Evolutionary conservation across 1,139 yeast species (phyloP).

Genomic region (Blastobotrys elegans): DNA sequence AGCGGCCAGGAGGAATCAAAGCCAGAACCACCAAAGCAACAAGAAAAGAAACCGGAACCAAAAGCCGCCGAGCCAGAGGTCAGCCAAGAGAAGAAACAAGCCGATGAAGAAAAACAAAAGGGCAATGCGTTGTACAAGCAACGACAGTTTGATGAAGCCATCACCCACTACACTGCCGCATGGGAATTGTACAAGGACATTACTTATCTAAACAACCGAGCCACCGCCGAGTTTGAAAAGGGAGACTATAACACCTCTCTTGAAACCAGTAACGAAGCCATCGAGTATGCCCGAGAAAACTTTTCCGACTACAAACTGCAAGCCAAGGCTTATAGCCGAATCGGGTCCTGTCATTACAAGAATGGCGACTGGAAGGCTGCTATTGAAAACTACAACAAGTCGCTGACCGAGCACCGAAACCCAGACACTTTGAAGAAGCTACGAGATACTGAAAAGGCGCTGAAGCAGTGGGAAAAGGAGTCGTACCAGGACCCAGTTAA

Average conservation of each 20-base stretch:
- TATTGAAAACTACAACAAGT: conserved; percentile 74
- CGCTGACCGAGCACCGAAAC: conserved; percentile 95
- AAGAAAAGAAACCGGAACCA: conserved; percentile 32
- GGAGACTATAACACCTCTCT: conserved; percentile 87
- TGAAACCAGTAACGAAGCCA: conserved; percentile 71
- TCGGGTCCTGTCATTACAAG: conserved; percentile 79
- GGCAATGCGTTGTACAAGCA: conserved; percentile 86
- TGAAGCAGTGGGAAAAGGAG: conserved; percentile 70
- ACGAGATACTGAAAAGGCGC: conserved; percentile 80
- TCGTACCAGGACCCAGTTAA: conserved; percentile 82
- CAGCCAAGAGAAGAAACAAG: conserved; percentile 44
- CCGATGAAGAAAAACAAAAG: conserved; percentile 75
- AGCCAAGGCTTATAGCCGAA: conserved; percentile 90
- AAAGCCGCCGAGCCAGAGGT: conserved; percentile 33
- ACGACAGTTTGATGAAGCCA: conserved; percentile 90
- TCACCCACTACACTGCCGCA: conserved; percentile 77
- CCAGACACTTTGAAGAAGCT: conserved; percentile 88
- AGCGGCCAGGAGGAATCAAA: conserved; percentile 18
- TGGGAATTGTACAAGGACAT: conserved; percentile 80
- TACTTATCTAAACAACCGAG: conserved; percentile 90
- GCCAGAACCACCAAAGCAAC: conserved; percentile 21
- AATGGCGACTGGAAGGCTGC: conserved; percentile 69
- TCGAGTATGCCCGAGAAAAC: conserved; percentile 82
- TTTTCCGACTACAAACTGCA: conserved; percentile 89
- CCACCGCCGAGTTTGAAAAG: conserved; percentile 96